Conservation (phyloP, 495 filamentous ascomycete genomes). For the Clohesyomyces aquaticus region DNA sequence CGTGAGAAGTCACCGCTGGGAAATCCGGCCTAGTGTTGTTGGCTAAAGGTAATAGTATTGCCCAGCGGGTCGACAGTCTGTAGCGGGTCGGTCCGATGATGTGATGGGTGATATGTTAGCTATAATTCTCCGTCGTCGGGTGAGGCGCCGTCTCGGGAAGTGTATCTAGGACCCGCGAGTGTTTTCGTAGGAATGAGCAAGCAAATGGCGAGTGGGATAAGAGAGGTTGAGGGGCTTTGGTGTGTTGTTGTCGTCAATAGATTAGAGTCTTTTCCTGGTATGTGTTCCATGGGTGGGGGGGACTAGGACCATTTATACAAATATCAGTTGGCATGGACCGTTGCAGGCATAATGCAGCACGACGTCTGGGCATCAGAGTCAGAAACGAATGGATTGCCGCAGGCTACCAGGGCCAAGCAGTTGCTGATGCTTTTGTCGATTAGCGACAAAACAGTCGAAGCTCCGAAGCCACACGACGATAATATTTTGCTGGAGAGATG, state of each 20-base stretch:
- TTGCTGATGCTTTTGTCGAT: conserved; percentile 6
- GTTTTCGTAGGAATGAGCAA: conserved; percentile 29
- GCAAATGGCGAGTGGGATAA: conserved; percentile 29
- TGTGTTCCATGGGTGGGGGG: conserved; percentile 21
- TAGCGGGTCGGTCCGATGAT: no score
- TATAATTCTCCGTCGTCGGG: no score
- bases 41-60: not conserved
- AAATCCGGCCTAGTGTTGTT: not conserved
- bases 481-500: not conserved
- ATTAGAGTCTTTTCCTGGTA: conserved; percentile 12
- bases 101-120: no score
- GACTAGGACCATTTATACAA: conserved; percentile 29
- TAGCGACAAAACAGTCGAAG: conserved; percentile 15
- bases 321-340: conserved; percentile 5
- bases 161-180: conserved; percentile 2
- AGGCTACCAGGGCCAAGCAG: not conserved
- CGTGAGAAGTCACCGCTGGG: conserved; percentile 2
- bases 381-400: conserved; percentile 3
- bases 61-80: conserved; percentile 10
- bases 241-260: conserved; percentile 21
- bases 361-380: not conserved
- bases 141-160: no score
- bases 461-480: conserved; percentile 22
- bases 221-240: conserved; percentile 8
- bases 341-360: not conserved